Percentiles rank a stretch among this genome's conserved stretches.
Conservation (phyloP, 75 land plant species). For the Ceratopteris richardii region DNA sequence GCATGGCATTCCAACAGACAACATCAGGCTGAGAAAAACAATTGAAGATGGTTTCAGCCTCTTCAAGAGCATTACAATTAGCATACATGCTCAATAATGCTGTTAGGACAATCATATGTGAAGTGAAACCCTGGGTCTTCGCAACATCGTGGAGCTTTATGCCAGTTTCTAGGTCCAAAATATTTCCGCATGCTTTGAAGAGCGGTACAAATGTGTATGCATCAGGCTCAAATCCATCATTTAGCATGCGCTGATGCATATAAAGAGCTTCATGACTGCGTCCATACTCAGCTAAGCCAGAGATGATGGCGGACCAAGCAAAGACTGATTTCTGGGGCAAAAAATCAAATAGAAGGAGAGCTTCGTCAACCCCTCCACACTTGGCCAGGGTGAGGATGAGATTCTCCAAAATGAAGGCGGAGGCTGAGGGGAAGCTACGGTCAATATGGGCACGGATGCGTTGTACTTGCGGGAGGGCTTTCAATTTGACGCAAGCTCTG, state of each 20-base stretch:
- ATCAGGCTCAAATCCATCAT: slow-evolving; percentile 3
- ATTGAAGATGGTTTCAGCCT: slow-evolving; percentile 36
- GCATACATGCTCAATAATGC: slow-evolving; percentile 39
- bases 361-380: neutral
- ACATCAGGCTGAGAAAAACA: neutral
- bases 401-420: too few species aligned
- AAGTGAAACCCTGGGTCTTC: slow-evolving; percentile 10
- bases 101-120: slow-evolving; percentile 17
- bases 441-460: too few species aligned
- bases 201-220: neutral
- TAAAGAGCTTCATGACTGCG: slow-evolving; percentile 25
- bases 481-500: too few species aligned
- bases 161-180: neutral
- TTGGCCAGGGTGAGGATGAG: slow-evolving; percentile 1
- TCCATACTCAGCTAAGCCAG: slow-evolving; percentile 30
- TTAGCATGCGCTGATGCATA: slow-evolving; percentile 30
- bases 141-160: neutral
- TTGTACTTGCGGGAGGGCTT: too few species aligned
- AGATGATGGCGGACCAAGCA: slow-evolving; percentile 39
- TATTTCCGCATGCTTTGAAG: neutral
- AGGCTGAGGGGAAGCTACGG: too few species aligned
- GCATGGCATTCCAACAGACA: slow-evolving; percentile 4
- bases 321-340: slow-evolving; percentile 27
- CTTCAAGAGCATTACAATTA: slow-evolving; percentile 28
- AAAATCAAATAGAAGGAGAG: slow-evolving; percentile 16